Evolutionary conservation across 139 green algal genomes (phyloP), one percentile per base, ranked within the genome.

Genomic region (Coccomyxa sp.): DNA sequence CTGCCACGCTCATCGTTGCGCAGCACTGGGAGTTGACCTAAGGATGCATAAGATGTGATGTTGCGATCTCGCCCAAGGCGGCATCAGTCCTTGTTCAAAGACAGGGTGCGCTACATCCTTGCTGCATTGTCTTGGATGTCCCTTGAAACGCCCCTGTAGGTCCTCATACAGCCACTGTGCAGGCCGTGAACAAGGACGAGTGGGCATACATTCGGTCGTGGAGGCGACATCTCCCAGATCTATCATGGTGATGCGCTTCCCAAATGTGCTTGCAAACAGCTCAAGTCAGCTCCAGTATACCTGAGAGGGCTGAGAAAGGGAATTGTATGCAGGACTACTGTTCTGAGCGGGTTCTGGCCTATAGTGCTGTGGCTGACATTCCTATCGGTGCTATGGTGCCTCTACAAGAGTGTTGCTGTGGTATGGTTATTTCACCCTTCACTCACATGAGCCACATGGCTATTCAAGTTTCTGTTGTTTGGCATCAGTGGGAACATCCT

Each of bases 391-490:
- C 36, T 75, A 16, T 77, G 84, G 36, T 75, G 80, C 14, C 14
- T 78, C 9, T 84, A 84, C 34, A 69, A 84, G 37, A 84, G 75
- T 0, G 44, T 81, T n/a, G 64, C 78, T 33, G 73, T 35, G 16
- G 80, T 84, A 35, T 34, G 39, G 12, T 10, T 71, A 18, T 71
- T 7, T 10, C 64, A 34, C 2, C 29, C n/a, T 71, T 31, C 24
- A 22, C 58, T 70, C 58, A 12, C 16, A 12, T 33, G 58, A 12
- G 24, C 14, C 8, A n/a, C 58, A 31, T 35, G 58, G 58, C 8
- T 34, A 70, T 31, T 34, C 58, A 6, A 34, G 2, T 31, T 37
- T 3, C 35, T 37, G 24, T 71, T 38, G 10, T 37, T 71, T 6
- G 24, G 33, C 6, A 38, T 22, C 64, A 36, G 1, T 36, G 33